Evolutionary conservation across 2,329 filamentous ascomycete species (phyloP), one percentile per base, ranked within the genome.

Genomic region (Sporothrix brasiliensis): DNA sequence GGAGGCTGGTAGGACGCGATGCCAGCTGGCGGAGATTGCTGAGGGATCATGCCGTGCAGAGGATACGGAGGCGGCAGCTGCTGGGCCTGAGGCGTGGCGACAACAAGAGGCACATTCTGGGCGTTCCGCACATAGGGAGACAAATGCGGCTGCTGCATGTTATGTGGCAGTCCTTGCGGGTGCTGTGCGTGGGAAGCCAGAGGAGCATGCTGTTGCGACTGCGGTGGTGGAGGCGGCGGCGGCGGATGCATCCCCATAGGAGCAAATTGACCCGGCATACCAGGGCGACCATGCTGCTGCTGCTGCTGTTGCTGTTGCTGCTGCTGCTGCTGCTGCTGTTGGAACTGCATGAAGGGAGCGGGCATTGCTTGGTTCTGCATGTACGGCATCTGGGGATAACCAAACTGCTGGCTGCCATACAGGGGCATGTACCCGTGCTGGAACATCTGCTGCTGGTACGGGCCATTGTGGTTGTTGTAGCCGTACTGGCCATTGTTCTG

Each of bases 81-180:
- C 77, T 85, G 81, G 77, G 88, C 84, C 80, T 88, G 84, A 73
- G 89, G 81, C 70, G 88, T 83, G 69, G 86, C 82, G 78, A 87
- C 79, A 13, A 77, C 73, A 13, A 77, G 72, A 74, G 82, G 76
- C 74, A 80, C 77, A 34, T 69, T 60, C 39, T 56, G 70, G 44
- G 53, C 58, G 34, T 39, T 53, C n/a, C 60, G 58, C 9, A 53
- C 30, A 19, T 27, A 71, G 44, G 50, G 39, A 13, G 53, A 56
- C 34, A 52, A 9, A 44, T 66, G 67, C 41, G 70, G 58, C 11
- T 68, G 67, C 67, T 16, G 67, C 58, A 66, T 60, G 65, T 66
- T 65, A 77, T 83, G 77, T 77, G 83, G 78, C 76, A 81, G 76
- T 76, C 80, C 76, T 78, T 86, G 80, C 77, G 85, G 80, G 76